Base-by-base conservation (phyloP, 306 rosid species). In the Prunus fruticosa region DNA sequence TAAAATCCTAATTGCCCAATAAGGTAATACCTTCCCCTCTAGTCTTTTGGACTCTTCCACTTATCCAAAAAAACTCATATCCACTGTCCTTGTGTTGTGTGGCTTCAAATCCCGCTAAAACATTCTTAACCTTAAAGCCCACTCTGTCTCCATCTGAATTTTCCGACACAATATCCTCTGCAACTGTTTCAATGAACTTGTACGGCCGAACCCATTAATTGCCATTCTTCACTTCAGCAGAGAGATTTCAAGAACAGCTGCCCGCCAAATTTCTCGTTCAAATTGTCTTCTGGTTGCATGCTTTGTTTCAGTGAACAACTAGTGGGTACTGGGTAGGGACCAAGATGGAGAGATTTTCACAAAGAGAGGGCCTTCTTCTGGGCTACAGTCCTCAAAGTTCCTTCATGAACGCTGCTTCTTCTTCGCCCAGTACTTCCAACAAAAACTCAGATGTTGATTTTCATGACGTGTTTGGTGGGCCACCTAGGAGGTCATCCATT, bases 381-480 rank as follows among this genome's bases (percentile, higher is more conserved):
- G 96, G 91, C 22, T 79, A 68, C 72, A 72, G 79, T 28, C 75
- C 80, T 49, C 83, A 69, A 49, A 80, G 84, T 51, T n/a, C 87
- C 4, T 77, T 76, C 43, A 76, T 81, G 10, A 79, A 71, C 73
- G 79, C 89, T 11, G 67, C 10, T 61, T 25, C 78, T 69, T 77
- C 87, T 76, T 69, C 85, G 11, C 47, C 84, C 6, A 64, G 46
- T 8, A 74, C 83, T 8, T 72, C 92, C 3, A 27, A 32, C 74
- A 80, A 85, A 54, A 79, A 72, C 60, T 83, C 89, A 5, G 97
- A 89, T 25, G 82, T 89, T 22, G 99, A 96, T 83, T 96, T 96
- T 56, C 69, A 81, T 62, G 99, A 91, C 52, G 98, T 96, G 60
- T 96, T 92, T 22, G 96, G 99, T 0, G 99, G 99, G 0, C 99